These are phyloP conservation scores for Deinandra increscens DNA, from an alignment of 129 eudicot species.

Conservation along the genomic window DNA sequence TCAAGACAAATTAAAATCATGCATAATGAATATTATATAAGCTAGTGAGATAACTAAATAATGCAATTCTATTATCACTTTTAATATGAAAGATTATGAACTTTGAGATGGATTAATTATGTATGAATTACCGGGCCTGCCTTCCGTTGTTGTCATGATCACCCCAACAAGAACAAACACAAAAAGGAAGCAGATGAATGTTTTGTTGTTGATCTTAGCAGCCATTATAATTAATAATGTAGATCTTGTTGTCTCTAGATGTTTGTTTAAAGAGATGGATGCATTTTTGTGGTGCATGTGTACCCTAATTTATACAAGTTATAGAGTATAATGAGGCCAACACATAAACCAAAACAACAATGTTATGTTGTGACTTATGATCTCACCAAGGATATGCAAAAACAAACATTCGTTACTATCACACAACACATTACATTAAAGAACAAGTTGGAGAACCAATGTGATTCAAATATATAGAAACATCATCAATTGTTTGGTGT, in stretches of 20 bases:
- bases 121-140: conserved; percentile 11
- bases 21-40: no score
- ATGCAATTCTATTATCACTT: no score
- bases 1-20: neutral
- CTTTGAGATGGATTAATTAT: neutral
- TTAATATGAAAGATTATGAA: neutral
- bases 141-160: conserved; percentile 17
- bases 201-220: conserved; percentile 18
- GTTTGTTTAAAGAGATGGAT: neutral
- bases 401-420: neutral
- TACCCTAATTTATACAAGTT: conserved; percentile 24
- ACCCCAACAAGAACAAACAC: conserved; percentile 9
- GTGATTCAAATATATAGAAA: no score
- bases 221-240: conserved; percentile 11
- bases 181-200: conserved; percentile 9
- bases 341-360: conserved; percentile 17
- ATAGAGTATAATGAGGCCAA: conserved; percentile 7
- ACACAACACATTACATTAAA: neutral
- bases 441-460: neutral
- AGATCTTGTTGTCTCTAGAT: neutral
- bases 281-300: conserved; percentile 31
- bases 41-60: no score
- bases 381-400: conserved; percentile 19
- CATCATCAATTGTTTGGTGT: no score
- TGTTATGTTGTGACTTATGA: conserved; percentile 5